Evolutionary conservation across 2,329 filamentous ascomycete genomes (phyloP).

Genomic region (Trichoderma asperellum): DNA sequence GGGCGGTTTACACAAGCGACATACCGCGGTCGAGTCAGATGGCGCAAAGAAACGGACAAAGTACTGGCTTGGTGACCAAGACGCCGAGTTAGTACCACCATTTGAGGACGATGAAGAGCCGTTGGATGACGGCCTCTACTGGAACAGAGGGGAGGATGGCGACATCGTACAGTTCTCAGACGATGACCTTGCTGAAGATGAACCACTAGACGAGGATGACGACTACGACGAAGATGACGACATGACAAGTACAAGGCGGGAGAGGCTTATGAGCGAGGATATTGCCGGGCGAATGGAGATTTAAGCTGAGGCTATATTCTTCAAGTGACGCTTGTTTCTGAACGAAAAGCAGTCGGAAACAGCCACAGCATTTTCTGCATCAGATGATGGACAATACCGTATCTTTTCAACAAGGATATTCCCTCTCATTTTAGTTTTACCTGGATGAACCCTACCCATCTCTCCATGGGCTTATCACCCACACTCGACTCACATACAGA

Average conservation of each 20-base stretch:
- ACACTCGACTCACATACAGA: background rate
- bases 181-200: slow-evolving; percentile 46
- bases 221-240: slow-evolving; percentile 47
- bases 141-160: slow-evolving; percentile 63
- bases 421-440: background rate
- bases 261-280: slow-evolving; percentile 65
- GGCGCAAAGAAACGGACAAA: slow-evolving; percentile 70
- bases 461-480: background rate
- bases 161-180: slow-evolving; percentile 59
- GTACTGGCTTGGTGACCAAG: slow-evolving; percentile 81
- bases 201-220: slow-evolving; percentile 51
- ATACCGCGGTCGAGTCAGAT: slow-evolving; percentile 41
- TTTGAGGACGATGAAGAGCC: slow-evolving; percentile 54
- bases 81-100: slow-evolving; percentile 52
- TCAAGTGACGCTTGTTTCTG: background rate
- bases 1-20: slow-evolving; percentile 37
- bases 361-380: background rate
- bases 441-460: background rate
- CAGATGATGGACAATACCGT: background rate
- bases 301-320: slow-evolving; percentile 39
- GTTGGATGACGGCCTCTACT: slow-evolving; percentile 56
- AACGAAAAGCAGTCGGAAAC: background rate
- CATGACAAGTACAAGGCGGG: slow-evolving; percentile 39
- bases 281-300: slow-evolving; percentile 67
- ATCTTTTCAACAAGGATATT: slow-evolving; percentile 25